These are phyloP conservation scores for Gloeophyllum trabeum DNA, from an alignment of 768 basidiomycete genomes.

Conservation along the genomic window DNA sequence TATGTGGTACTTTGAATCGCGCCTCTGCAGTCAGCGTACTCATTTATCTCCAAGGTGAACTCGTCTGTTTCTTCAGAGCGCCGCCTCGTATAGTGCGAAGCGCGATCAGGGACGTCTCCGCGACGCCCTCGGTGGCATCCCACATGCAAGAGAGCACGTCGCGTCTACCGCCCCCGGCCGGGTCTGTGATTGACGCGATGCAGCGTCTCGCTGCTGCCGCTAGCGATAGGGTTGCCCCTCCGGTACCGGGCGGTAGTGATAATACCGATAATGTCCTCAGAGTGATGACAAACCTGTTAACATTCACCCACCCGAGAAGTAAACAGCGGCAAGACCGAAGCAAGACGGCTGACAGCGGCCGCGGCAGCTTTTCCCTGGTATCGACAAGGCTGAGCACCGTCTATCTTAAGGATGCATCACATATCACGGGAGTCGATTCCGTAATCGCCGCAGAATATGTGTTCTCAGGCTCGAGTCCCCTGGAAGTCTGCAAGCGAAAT, in stretches of 20 bases:
- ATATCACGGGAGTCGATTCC: conserved; percentile 37
- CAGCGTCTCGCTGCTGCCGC: conserved; percentile 53
- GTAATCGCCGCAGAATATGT: conserved; percentile 55
- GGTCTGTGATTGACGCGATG: conserved; percentile 64
- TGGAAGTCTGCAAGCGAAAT: conserved; percentile 49
- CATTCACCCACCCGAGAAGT: conserved; percentile 39
- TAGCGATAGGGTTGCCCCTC: conserved; percentile 23
- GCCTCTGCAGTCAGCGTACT: not conserved
- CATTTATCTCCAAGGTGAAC: conserved; percentile 45
- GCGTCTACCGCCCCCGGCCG: conserved; percentile 46
- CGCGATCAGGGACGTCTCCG: conserved; percentile 32
- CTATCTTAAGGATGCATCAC: conserved; percentile 40
- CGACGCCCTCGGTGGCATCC: conserved; percentile 25
- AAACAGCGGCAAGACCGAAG: too few relatives aligned
- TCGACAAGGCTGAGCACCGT: conserved; percentile 45
- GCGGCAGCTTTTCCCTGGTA: conserved; percentile 27
- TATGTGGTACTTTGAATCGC: conserved; percentile 16
- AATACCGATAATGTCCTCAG: conserved; percentile 52
- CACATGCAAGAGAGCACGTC: conserved; percentile 15
- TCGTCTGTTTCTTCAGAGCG: conserved; percentile 79
- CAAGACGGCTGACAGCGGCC: too few relatives aligned
- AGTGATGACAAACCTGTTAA: conserved; percentile 69
- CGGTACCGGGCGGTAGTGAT: conserved; percentile 14
- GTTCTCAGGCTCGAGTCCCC: conserved; percentile 21
- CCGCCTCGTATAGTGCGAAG: conserved; percentile 65